These are phyloP conservation scores for Termitomyces eurrhizus DNA, from an alignment of 768 basidiomycete species.

Conservation along the genomic window DNA sequence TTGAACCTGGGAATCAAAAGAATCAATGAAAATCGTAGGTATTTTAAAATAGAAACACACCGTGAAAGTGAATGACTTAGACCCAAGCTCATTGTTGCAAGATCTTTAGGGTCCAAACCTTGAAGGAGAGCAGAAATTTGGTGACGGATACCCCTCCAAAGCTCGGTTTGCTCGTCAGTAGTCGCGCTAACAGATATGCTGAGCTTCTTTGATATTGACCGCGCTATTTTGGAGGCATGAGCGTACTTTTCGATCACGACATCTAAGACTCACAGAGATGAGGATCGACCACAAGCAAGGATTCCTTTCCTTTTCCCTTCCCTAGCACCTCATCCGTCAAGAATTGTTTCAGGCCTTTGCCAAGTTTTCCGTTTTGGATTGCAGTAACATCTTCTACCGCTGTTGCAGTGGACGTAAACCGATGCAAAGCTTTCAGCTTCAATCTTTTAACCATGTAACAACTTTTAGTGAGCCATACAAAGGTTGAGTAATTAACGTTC, in stretches of 20 bases:
- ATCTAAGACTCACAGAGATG: conserved; percentile 67
- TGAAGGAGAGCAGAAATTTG: conserved; percentile 86
- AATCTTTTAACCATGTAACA: conserved; percentile 53
- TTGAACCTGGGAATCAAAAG: conserved; percentile 68
- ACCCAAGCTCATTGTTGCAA: conserved; percentile 97
- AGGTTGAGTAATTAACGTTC: conserved; percentile 10
- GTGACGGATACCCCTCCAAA: conserved; percentile 93
- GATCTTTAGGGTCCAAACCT: conserved; percentile 88
- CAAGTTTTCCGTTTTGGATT: conserved; percentile 88
- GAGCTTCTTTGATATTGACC: conserved; percentile 90
- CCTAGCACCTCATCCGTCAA: conserved; percentile 79
- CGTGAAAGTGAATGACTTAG: conserved; percentile 95
- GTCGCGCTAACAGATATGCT: conserved; percentile 79
- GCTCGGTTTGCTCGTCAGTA: conserved; percentile 57
- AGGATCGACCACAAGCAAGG: conserved; percentile 81
- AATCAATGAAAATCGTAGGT: not conserved
- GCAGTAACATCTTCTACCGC: conserved; percentile 97
- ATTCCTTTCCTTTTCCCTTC: conserved; percentile 89
- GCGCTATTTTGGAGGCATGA: conserved; percentile 39
- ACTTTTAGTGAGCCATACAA: not conserved
- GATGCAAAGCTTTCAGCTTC: conserved; percentile 92
- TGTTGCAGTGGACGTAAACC: conserved; percentile 92
- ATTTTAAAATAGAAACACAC: conserved; percentile 35
- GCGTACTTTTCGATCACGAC: not conserved
- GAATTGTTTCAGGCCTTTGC: conserved; percentile 92